Conservation (phyloP, 2,329 filamentous ascomycete species). For the Leptoxyphium fumago region DNA sequence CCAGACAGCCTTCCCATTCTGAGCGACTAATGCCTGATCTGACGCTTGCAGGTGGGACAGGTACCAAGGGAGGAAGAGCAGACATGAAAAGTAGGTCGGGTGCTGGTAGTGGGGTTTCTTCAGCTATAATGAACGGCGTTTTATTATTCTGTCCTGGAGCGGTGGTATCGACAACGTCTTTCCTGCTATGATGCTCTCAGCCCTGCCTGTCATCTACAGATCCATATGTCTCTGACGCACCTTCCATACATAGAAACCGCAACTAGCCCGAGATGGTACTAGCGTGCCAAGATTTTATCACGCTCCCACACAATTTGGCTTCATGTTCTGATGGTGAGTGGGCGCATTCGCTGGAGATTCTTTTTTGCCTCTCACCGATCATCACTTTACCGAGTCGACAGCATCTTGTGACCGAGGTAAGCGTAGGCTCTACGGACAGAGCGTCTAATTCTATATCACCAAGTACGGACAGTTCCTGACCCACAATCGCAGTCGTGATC, state of each 20-base stretch:
- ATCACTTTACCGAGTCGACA: conserved; percentile 38
- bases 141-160: too few species aligned
- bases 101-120: too few species aligned
- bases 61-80: conserved; percentile 55
- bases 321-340: neutral
- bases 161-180: too few species aligned
- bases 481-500: conserved; percentile 8
- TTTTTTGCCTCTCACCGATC: conserved; percentile 24
- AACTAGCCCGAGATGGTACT: neutral
- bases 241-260: neutral
- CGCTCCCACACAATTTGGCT: neutral
- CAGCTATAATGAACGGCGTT: too few species aligned
- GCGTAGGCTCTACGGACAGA: neutral
- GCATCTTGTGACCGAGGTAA: conserved; percentile 9
- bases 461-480: neutral
- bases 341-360: neutral
- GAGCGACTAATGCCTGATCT: conserved; percentile 48
- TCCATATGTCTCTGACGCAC: neutral
- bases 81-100: neutral
- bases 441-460: neutral
- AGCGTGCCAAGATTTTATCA: neutral
- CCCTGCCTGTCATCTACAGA: too few species aligned
- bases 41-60: conserved; percentile 57
- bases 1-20: conserved; percentile 66
- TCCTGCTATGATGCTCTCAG: too few species aligned